A percentile compares a stretch with the other conserved stretches of the same genome.
These are phyloP conservation scores for Arthrobotrys megalospora DNA, from an alignment of 2,329 filamentous ascomycete genomes.

Conservation along the genomic window DNA sequence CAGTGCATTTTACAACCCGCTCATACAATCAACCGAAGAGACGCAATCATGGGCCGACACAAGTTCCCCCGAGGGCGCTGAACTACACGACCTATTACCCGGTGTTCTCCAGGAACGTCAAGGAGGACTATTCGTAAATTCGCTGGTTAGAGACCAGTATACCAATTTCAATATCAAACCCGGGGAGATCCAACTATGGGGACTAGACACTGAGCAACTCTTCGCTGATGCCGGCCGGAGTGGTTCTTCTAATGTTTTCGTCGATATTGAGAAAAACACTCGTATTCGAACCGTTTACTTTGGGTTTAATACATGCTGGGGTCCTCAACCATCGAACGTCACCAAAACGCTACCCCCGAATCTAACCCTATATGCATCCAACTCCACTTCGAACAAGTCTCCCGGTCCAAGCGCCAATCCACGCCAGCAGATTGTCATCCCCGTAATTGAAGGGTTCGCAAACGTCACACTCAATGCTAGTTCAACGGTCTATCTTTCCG, in stretches of 20 bases:
- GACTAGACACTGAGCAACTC: conserved; percentile 60
- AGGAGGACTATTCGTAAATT: conserved; percentile 29
- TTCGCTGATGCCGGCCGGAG: conserved; percentile 62
- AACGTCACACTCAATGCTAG: conserved; percentile 76
- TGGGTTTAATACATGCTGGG: conserved; percentile 86
- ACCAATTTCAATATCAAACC: conserved; percentile 51
- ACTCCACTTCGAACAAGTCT: conserved; percentile 74
- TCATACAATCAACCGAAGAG: conserved; percentile 49
- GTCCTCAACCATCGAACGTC: conserved; percentile 74
- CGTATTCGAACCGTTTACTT: conserved; percentile 77
- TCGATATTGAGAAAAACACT: conserved; percentile 63
- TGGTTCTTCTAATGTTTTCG: conserved; percentile 48
- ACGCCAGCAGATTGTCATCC: conserved; percentile 69
- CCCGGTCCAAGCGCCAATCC: conserved; percentile 75
- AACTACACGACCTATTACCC: conserved; percentile 35
- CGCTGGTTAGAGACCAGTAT: conserved; percentile 35
- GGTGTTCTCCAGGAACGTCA: conserved; percentile 41
- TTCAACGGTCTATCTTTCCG: conserved; percentile 80
- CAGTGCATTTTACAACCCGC: conserved; percentile 62
- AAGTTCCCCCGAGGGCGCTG: conserved; percentile 11
- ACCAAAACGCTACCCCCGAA: conserved; percentile 76
- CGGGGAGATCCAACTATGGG: conserved; percentile 51
- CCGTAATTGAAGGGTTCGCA: conserved; percentile 79
- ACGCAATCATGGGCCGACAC: conserved; percentile 41
- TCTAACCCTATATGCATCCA: conserved; percentile 83